phyloP scores from a whole-genome alignment of 2,329 filamentous ascomycete species.

The Nannizziopsis barbatae region DNA sequence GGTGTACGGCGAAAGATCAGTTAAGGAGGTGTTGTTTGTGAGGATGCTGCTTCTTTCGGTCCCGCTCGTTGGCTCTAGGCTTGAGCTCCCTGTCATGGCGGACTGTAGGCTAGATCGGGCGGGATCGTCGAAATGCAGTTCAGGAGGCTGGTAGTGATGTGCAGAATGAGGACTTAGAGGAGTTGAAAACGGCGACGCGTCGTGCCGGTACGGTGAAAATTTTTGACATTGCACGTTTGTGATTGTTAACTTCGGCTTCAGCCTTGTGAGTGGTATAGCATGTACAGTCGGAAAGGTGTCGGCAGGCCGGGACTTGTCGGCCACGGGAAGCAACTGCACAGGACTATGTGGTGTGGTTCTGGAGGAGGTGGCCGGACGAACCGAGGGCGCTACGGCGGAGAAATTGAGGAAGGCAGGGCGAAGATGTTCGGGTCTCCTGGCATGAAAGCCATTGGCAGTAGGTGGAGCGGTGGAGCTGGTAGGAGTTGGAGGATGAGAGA shows the following conservation, averaged over 20 bases:
- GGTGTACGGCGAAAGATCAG: constrained; percentile 47
- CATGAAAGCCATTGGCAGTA: neutral
- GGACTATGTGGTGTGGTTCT: neutral
- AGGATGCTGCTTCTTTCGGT: constrained; percentile 74
- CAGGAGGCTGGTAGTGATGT: constrained; percentile 20
- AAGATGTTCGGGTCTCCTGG: neutral
- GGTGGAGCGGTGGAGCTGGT: neutral
- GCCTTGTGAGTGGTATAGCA: neutral
- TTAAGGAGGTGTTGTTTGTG: constrained; percentile 67
- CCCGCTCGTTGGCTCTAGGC: constrained; percentile 45
- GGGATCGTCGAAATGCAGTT: constrained; percentile 23
- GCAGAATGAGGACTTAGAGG: constrained; percentile 23
- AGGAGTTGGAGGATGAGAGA: constrained; percentile 1
- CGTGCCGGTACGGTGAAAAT: constrained; percentile 12
- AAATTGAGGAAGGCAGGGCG: constrained; percentile 3
- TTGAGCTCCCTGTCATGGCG: constrained; percentile 47
- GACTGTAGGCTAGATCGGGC: constrained; percentile 50
- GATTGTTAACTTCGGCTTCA: constrained; percentile 26
- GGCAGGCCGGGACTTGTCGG: neutral
- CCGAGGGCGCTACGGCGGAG: neutral
- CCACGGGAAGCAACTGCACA: neutral
- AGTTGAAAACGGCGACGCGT: constrained; percentile 9
- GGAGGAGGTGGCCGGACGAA: constrained; percentile 1
- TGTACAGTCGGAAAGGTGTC: neutral
- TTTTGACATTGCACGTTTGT: constrained; percentile 24